Percentiles rank a stretch among this genome's conserved stretches.
Evolutionary conservation across 257 asterid species (phyloP).

Genomic region (Gentiana straminea): DNA sequence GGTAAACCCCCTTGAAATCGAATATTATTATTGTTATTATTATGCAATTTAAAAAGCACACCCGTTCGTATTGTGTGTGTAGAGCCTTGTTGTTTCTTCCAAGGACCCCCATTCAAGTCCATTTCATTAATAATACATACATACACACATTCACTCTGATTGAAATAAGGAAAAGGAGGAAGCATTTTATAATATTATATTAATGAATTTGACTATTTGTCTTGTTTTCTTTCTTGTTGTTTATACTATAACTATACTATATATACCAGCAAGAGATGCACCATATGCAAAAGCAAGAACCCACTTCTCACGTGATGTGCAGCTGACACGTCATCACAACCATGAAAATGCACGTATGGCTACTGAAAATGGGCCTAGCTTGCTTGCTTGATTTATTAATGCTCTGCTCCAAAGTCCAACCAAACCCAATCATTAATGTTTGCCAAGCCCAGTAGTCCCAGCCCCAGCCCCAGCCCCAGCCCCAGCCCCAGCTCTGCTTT

Average conservation of each 20-base stretch:
- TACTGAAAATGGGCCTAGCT: conserved; percentile 62
- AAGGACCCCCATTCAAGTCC: neutral
- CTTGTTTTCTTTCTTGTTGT: neutral
- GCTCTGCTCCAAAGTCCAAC: neutral
- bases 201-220: neutral
- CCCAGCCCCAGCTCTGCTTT: no score
- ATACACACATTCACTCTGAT: neutral
- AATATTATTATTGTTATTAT: no score
- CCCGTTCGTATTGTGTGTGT: no score
- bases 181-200: neutral
- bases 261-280: conserved; percentile 72
- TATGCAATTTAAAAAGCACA: no score
- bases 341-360: conserved; percentile 68
- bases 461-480: no score
- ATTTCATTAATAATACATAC: neutral
- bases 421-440: neutral
- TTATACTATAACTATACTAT: neutral
- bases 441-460: neutral
- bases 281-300: conserved; percentile 91
- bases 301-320: conserved; percentile 64
- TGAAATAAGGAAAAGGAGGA: neutral
- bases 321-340: conserved; percentile 57
- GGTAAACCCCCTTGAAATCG: conserved; percentile 23
- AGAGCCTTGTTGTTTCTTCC: neutral
- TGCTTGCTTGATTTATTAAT: conserved; percentile 21